Evolutionary conservation across 768 basidiomycete species (phyloP).

Genomic region (Scleroderma bovista): DNA sequence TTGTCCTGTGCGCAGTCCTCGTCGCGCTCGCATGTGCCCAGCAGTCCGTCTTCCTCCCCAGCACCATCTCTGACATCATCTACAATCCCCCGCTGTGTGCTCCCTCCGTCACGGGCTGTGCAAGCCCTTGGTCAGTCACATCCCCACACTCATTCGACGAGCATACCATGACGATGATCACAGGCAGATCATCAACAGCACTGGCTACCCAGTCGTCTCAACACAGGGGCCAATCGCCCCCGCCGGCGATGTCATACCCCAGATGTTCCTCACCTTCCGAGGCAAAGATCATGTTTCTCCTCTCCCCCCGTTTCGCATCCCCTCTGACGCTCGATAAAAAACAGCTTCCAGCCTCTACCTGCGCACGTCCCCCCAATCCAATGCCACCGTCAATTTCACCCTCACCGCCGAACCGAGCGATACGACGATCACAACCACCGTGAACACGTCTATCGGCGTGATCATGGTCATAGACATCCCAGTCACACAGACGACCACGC

Average conservation of each 20-base stretch:
- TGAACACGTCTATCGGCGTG: constrained; percentile 38
- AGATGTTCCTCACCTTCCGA: constrained; percentile 52
- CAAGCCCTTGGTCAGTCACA: constrained; percentile 22
- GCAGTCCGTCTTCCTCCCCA: constrained; percentile 18
- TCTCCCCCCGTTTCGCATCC: neutral
- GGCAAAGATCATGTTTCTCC: constrained; percentile 29
- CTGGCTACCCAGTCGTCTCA: constrained; percentile 15
- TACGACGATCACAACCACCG: constrained; percentile 28
- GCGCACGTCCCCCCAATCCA: constrained; percentile 38
- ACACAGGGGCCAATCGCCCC: constrained; percentile 41
- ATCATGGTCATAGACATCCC: constrained; percentile 37
- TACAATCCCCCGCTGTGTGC: constrained; percentile 23
- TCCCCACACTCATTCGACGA: neutral
- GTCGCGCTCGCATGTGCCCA: constrained; percentile 9
- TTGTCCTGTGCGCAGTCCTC: constrained; percentile 7
- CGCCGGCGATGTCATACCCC: constrained; percentile 43
- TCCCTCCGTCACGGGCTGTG: constrained; percentile 11
- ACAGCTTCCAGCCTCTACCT: constrained; percentile 43
- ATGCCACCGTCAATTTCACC: constrained; percentile 49
- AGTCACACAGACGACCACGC: constrained; percentile 34
- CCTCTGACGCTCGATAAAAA: neutral
- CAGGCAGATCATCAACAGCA: constrained; percentile 20
- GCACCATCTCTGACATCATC: constrained; percentile 20
- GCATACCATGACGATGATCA: neutral
- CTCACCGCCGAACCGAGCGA: constrained; percentile 34